phyloP scores from a whole-genome alignment of 1,284 basidiomycete genomes.

The Exsudoporus floridanus region DNA sequence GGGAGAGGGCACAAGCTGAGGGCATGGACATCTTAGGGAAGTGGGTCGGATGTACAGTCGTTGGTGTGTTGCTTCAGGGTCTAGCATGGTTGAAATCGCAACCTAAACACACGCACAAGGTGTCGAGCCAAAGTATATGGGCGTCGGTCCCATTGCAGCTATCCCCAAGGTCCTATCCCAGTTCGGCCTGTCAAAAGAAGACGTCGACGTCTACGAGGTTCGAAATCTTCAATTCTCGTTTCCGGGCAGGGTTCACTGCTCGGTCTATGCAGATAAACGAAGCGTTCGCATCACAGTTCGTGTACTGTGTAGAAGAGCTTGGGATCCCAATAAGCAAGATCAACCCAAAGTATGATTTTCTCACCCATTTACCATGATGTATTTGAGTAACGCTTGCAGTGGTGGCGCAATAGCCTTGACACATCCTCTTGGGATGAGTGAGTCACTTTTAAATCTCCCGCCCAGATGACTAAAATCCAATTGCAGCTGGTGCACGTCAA shows the following conservation, averaged over 20 bases:
- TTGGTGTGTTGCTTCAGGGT: conserved; percentile 52
- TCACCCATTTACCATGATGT: not conserved
- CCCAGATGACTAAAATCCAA: not conserved
- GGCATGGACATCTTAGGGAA: conserved; percentile 89
- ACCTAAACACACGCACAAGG: conserved; percentile 42
- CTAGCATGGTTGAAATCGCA: not conserved
- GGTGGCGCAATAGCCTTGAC: conserved; percentile 88
- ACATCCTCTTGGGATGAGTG: conserved; percentile 81
- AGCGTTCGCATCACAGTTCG: conserved; percentile 80
- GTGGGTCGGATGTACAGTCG: conserved; percentile 79
- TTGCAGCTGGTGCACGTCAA: conserved; percentile 75
- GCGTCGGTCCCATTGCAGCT: conserved; percentile 81
- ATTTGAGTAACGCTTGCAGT: conserved; percentile 36
- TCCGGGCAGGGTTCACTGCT: not conserved
- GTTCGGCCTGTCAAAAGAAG: conserved; percentile 74
- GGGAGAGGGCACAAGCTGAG: conserved; percentile 79
- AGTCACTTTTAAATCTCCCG: conserved; percentile 26
- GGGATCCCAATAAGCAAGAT: conserved; percentile 80
- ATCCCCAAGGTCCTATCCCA: conserved; percentile 79
- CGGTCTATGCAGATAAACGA: conserved; percentile 65
- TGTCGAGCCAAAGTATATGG: conserved; percentile 85
- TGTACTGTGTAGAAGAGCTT: conserved; percentile 78
- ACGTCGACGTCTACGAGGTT: conserved; percentile 88
- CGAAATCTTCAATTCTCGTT: conserved; percentile 35
- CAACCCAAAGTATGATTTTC: conserved; percentile 72